phyloP scores from a whole-genome alignment of 1,284 basidiomycete genomes.

The Apiotrichum gamsii region DNA sequence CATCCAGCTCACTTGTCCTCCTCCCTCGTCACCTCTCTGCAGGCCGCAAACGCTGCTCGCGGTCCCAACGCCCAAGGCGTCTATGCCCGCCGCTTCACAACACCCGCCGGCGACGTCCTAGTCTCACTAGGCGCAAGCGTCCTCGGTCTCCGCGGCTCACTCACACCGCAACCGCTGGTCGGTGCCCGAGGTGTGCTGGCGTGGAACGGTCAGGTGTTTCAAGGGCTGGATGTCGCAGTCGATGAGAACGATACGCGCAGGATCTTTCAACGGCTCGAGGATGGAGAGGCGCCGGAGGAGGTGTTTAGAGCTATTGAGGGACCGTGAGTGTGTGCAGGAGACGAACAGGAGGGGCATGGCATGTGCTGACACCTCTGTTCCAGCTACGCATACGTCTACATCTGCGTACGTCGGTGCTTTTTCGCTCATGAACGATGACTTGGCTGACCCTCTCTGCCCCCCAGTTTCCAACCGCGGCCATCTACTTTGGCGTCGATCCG shows the following conservation, averaged over 20 bases:
- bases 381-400: slow-evolving; percentile 79
- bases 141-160: slow-evolving; percentile 64
- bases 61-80: slow-evolving; percentile 33
- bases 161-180: slow-evolving; percentile 67
- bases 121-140: slow-evolving; percentile 66
- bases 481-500: slow-evolving; percentile 82
- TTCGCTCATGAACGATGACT: neutral
- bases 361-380: no score
- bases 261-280: slow-evolving; percentile 57
- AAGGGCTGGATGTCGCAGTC: slow-evolving; percentile 59
- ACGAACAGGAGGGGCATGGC: no score
- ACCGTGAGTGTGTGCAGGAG: slow-evolving; percentile 58
- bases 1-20: neutral
- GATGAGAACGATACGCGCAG: slow-evolving; percentile 74
- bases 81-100: slow-evolving; percentile 5
- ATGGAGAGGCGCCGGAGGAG: slow-evolving; percentile 49
- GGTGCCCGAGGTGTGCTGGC: slow-evolving; percentile 58
- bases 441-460: neutral
- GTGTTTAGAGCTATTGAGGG: slow-evolving; percentile 69
- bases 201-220: slow-evolving; percentile 90
- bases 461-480: slow-evolving; percentile 48
- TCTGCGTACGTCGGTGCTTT: slow-evolving; percentile 53
- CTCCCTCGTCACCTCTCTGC: slow-evolving; percentile 21
- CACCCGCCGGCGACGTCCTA: slow-evolving; percentile 10
- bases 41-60: slow-evolving; percentile 14